Evolutionary conservation across 139 green algal species (phyloP).

Genomic region (Trebouxia sp.): DNA sequence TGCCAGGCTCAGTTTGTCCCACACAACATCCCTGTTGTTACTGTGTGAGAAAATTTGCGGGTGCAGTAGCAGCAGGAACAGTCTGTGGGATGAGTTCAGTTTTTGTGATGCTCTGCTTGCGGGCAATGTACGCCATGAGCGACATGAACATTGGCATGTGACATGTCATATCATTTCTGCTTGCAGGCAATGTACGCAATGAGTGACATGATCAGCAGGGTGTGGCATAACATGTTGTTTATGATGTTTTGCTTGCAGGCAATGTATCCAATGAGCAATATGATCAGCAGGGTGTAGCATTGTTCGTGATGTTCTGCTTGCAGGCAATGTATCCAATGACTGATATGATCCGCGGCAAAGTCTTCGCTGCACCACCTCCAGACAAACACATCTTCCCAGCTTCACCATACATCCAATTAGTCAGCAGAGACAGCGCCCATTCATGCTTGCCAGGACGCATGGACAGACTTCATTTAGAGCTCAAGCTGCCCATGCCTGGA

Average conservation of each 20-base stretch:
- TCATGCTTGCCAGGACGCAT: not conserved
- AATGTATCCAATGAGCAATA: too few species aligned
- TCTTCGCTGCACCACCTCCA: not conserved
- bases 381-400: not conserved
- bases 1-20: too few species aligned
- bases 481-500: conserved; percentile 1
- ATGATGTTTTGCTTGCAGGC: not conserved
- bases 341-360: not conserved
- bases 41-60: too few species aligned
- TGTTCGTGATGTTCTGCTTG: not conserved
- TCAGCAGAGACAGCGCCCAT: not conserved
- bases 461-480: conserved; percentile 2
- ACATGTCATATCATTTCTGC: not conserved
- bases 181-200: not conserved
- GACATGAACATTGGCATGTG: too few species aligned
- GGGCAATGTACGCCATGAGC: too few species aligned
- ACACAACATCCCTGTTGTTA: too few species aligned
- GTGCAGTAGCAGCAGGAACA: too few species aligned
- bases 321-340: conserved; percentile 12
- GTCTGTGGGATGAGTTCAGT: too few species aligned
- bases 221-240: not conserved
- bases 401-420: not conserved
- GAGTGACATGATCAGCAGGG: not conserved
- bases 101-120: too few species aligned
- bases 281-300: too few species aligned